Percentiles rank a stretch among this genome's conserved stretches.
Evolutionary conservation across 2,329 filamentous ascomycete genomes (phyloP).

Genomic region (Sarocladiaceae sp.): DNA sequence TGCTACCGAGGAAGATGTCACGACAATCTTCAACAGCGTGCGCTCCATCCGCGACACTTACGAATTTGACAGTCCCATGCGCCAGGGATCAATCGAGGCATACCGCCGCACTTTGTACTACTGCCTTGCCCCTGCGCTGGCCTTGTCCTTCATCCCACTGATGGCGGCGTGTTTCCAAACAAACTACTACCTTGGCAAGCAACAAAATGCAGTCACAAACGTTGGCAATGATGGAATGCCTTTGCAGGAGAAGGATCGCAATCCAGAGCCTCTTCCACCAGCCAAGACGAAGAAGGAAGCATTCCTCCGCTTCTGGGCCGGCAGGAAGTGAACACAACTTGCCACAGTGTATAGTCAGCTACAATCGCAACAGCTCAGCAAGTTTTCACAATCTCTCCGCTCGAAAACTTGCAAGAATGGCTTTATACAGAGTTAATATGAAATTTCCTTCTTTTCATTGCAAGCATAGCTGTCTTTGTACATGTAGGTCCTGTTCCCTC

Average conservation of each 20-base stretch:
- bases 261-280: conserved; percentile 14
- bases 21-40: conserved; percentile 26
- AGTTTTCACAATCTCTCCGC: too few species aligned
- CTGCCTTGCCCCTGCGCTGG: conserved; percentile 25
- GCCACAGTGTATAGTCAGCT: too few species aligned
- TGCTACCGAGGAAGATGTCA: conserved; percentile 16
- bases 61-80: conserved; percentile 23
- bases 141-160: conserved; percentile 25
- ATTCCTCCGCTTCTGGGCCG: conserved; percentile 22
- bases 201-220: conserved; percentile 23
- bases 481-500: too few species aligned
- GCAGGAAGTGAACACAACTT: conserved; percentile 10
- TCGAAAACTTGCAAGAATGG: too few species aligned
- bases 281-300: conserved; percentile 18
- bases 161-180: conserved; percentile 31
- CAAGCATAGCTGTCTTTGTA: too few species aligned
- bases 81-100: conserved; percentile 25
- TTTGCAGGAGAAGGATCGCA: conserved; percentile 16
- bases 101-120: conserved; percentile 28
- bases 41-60: conserved; percentile 24
- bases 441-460: too few species aligned
- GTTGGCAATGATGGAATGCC: conserved; percentile 13
- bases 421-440: too few species aligned
- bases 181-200: conserved; percentile 27
- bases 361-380: too few species aligned